Evolutionary conservation across 2,329 filamentous ascomycete genomes (phyloP), one percentile per base, ranked within the genome.

Genomic region (Talaromyces pinophilus): DNA sequence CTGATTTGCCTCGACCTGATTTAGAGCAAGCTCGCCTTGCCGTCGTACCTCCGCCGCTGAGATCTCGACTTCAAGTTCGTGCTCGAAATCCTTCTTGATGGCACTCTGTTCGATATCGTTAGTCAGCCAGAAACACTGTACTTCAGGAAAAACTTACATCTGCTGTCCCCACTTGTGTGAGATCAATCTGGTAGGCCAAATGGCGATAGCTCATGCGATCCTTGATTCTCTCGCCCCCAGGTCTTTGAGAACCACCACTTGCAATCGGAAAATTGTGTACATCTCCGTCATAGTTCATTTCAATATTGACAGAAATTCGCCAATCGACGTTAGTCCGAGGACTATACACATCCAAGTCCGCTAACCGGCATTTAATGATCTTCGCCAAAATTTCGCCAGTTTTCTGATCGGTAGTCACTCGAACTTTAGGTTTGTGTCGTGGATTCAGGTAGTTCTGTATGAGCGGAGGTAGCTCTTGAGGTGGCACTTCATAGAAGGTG

Each of bases 151-250:
- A 22, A 74, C 78, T 74, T 68, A 82, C 80, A 68, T 85, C 82
- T 40, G 78, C 74, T 54, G 76, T 84, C 11, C 88, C 90, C 50
- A 99, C 95, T 77, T 97, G 93, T 0, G 95, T 99, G 61, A 99
- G 82, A 78, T 99, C 95, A 71, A 99, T 86, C 76, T 95, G 92
- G 76, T 96, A 97, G 63, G 87, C 88, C 48, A 93, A 85, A 76
- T 98, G 96, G 10, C 85, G 89, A 79, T 99, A 99, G 75, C 92
- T 96, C 75, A 99, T 83, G 19, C 95, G 87, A 78, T 99, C 93
- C 78, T 99, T 99, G 71, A 87, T 88, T 6, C 93, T 88, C 72
- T 92, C 89, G 57, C 69, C 75, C 15, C 72, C 79, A 54, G 77
- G 80, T 42, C 75, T 76, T 3, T 72, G 70, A 4, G 70, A 70